A percentile compares a stretch with the other conserved stretches of the same genome.
phyloP scores from a whole-genome alignment of 352 stramenopile species.

The Pilasporangium apinafurcum region DNA sequence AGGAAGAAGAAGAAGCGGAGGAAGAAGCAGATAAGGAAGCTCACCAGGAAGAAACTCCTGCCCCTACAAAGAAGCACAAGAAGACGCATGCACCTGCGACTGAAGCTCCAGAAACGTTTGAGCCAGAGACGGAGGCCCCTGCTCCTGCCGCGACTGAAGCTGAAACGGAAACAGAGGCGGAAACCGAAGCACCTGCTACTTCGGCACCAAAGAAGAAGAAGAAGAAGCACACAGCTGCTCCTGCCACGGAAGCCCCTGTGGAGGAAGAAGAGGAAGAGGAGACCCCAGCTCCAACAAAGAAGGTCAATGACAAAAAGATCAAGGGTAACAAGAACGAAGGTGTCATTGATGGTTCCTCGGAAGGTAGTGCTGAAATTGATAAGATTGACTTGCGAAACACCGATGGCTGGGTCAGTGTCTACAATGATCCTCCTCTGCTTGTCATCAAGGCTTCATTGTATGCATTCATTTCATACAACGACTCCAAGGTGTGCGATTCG shows the following conservation, averaged over 20 bases:
- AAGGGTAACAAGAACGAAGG: slow-evolving; percentile 68
- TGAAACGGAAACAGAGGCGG: slow-evolving; percentile 1
- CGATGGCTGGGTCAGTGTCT: slow-evolving; percentile 76
- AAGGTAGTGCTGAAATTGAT: slow-evolving; percentile 75
- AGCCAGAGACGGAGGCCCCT: slow-evolving; percentile 7
- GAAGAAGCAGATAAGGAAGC: slow-evolving; percentile 9
- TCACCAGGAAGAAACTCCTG: slow-evolving; percentile 3
- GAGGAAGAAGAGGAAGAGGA: slow-evolving; percentile 1
- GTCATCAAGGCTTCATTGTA: slow-evolving; percentile 84
- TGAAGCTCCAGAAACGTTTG: slow-evolving; percentile 16
- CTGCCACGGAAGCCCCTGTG: background rate
- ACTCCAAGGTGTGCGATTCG: slow-evolving; percentile 71
- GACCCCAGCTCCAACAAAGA: slow-evolving; percentile 4
- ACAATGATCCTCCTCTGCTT: slow-evolving; percentile 69
- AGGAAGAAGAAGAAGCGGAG: slow-evolving; percentile 10
- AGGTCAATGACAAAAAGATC: slow-evolving; percentile 60
- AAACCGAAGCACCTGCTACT: slow-evolving; percentile 1
- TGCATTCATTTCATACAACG: slow-evolving; percentile 83
- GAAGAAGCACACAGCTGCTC: slow-evolving; percentile 21
- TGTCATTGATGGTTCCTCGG: slow-evolving; percentile 70
- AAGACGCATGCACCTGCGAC: slow-evolving; percentile 5
- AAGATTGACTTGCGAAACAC: slow-evolving; percentile 76
- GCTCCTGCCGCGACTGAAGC: slow-evolving; percentile 4
- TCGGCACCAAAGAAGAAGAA: slow-evolving; percentile 17
- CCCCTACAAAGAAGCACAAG: slow-evolving; percentile 11